Evolutionary conservation across 2,329 filamentous ascomycete genomes (phyloP), one percentile per base, ranked within the genome.

Genomic region (Emergomyces orientalis): DNA sequence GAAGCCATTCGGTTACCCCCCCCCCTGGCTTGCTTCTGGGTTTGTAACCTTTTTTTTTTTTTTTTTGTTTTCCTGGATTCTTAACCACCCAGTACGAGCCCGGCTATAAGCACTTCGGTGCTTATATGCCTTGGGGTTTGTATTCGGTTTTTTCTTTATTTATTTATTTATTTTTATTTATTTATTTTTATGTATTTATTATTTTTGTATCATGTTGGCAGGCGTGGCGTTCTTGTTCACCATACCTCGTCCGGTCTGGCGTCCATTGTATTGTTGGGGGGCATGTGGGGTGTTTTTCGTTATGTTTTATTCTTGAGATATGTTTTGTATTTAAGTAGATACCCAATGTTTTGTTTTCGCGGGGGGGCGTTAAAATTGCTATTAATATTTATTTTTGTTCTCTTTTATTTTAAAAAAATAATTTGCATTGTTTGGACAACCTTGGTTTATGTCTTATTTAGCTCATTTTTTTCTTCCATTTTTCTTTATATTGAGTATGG

Each of bases 401-500:
- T 52, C 37, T 49, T 34, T 30, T 45, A 8, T 55, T 55, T 55
- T 30, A 11, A 7, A 54, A 54, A 56, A 56, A 27, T 11, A 49
- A n/a, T 6, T 59, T 59, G 41, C 39, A 47, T n/a, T 59, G 25
- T 47, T 49, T 49, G 58, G 55, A 54, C 25, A n/a, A 30, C 25
- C 58, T 41, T 11, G 27, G 22, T 60, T 60, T 32, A n/a, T 60
- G 58, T 60, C 34, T 59, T 37, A 37, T 52, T 27, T 30, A 30
- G 17, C n/a, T 34, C 14, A 30, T 22, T 59, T 59, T 58, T 41
- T 30, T 11, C 2, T 22, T 19, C 30, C 27, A 4, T 34, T 32
- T 39, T 64, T 68, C 45, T n/a, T 17, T 67, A 17, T 67, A 71
- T 73, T 57, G 65, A 47, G 13, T 51, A 56, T 67, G 69, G 62